Evolutionary conservation across 2,329 filamentous ascomycete species (phyloP).

Genomic region (Colletotrichum spaethianum): DNA sequence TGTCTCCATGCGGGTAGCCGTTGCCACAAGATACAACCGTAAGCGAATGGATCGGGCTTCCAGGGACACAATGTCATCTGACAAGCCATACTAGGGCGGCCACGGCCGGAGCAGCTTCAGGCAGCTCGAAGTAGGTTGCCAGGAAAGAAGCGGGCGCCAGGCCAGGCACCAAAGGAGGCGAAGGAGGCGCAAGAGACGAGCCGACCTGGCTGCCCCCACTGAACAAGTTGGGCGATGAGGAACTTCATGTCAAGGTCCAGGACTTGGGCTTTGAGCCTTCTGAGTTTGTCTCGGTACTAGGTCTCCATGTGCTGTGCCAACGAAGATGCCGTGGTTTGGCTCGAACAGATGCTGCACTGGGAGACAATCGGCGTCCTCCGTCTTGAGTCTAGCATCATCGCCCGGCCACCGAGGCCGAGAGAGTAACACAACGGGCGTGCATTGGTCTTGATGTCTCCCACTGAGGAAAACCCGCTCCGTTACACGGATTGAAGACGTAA

Average conservation of each 20-base stretch:
- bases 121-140: not conserved
- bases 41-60: slow-evolving; percentile 35
- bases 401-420: slow-evolving; percentile 14
- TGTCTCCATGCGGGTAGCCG: slow-evolving; percentile 30
- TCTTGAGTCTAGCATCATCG: slow-evolving; percentile 8
- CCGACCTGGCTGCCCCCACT: slow-evolving; percentile 33
- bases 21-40: slow-evolving; percentile 18
- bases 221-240: slow-evolving; percentile 1
- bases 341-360: slow-evolving; percentile 7
- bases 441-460: slow-evolving; percentile 23
- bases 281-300: not conserved
- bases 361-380: slow-evolving; percentile 25
- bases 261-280: slow-evolving; percentile 1
- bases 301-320: slow-evolving; percentile 15
- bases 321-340: slow-evolving; percentile 20
- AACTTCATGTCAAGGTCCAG: slow-evolving; percentile 1
- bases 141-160: slow-evolving; percentile 7
- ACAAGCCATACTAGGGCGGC: slow-evolving; percentile 20
- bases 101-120: not conserved
- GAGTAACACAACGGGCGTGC: slow-evolving; percentile 20
- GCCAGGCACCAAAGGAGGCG: slow-evolving; percentile 30
- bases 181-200: slow-evolving; percentile 28
- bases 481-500: slow-evolving; percentile 25
- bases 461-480: slow-evolving; percentile 4
- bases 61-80: slow-evolving; percentile 38